Evolutionary conservation across 2,329 filamentous ascomycete genomes (phyloP).

Genomic region (Penicillium glabrum): DNA sequence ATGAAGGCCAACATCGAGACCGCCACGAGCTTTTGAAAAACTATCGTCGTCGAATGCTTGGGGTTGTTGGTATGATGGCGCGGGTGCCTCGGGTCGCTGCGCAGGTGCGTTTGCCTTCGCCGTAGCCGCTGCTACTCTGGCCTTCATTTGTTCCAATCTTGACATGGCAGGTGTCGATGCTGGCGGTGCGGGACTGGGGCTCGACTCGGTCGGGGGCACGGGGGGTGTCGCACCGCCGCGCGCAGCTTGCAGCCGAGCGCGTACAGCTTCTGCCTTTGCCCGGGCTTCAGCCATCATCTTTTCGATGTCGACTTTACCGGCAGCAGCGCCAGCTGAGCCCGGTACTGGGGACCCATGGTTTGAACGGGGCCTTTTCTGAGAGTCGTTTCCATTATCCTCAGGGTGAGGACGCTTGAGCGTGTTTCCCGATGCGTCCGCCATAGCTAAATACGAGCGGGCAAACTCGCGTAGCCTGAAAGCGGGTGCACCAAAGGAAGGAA

Average conservation of each 20-base stretch:
- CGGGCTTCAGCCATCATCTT: conserved; percentile 50
- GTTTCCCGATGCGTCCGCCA: conserved; percentile 45
- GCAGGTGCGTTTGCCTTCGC: conserved; percentile 45
- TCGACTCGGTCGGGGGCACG: conserved; percentile 26
- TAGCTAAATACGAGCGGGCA: conserved; percentile 17
- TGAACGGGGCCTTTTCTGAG: conserved; percentile 50
- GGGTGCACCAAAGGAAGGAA: conserved; percentile 5
- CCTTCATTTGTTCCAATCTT: conserved; percentile 76
- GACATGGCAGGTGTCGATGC: conserved; percentile 49
- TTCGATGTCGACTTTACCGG: conserved; percentile 45
- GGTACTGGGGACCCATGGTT: conserved; percentile 51
- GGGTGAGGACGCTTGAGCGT: conserved; percentile 51
- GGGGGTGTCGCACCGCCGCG: conserved; percentile 32
- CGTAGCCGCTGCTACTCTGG: conserved; percentile 75
- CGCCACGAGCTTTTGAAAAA: conserved; percentile 58
- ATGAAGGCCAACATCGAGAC: conserved; percentile 73
- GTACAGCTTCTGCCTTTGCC: conserved; percentile 50
- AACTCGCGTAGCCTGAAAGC: neutral
- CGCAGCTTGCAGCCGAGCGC: conserved; percentile 45
- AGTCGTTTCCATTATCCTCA: conserved; percentile 45
- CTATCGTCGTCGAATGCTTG: conserved; percentile 51
- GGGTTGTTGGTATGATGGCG: conserved; percentile 38
- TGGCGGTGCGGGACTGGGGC: conserved; percentile 39
- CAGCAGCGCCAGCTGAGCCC: conserved; percentile 31
- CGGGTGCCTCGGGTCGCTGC: conserved; percentile 46